phyloP scores from a whole-genome alignment of 139 green algal genomes.

The Mychonastes homosphaera region DNA sequence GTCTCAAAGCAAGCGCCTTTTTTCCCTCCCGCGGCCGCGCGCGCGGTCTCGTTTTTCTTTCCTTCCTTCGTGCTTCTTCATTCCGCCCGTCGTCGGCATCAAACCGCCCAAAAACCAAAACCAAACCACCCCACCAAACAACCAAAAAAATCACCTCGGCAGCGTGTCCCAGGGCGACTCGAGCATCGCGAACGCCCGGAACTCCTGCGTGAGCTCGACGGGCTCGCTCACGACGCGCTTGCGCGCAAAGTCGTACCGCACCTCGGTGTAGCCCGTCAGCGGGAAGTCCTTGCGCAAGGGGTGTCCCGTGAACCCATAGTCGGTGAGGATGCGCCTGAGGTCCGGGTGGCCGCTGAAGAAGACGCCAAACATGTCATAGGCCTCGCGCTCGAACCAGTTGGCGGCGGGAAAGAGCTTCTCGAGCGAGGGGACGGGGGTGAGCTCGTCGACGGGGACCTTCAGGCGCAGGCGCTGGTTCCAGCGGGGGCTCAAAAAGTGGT shows the following conservation, averaged over 20 bases:
- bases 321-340: conserved; percentile 76
- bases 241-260: conserved; percentile 52
- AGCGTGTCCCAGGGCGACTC: conserved; percentile 10
- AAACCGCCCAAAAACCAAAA: background rate
- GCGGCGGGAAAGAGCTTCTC: conserved; percentile 30
- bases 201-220: conserved; percentile 50
- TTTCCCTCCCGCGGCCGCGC: background rate
- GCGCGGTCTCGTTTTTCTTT: background rate
- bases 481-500: conserved; percentile 50
- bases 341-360: conserved; percentile 79
- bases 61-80: background rate
- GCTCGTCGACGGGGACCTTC: conserved; percentile 52
- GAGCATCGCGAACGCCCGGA: no score
- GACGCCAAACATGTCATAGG: conserved; percentile 86
- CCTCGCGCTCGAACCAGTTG: conserved; percentile 71
- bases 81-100: background rate
- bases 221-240: conserved; percentile 54
- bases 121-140: background rate
- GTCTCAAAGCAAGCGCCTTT: background rate
- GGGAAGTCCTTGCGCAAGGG: conserved; percentile 86
- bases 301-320: conserved; percentile 83
- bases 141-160: no score
- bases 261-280: conserved; percentile 71
- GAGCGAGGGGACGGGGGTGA: conserved; percentile 44
- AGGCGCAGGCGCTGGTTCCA: conserved; percentile 52